Evolutionary conservation across 306 rosid species (phyloP).

Genomic region (Trifolium dubium): DNA sequence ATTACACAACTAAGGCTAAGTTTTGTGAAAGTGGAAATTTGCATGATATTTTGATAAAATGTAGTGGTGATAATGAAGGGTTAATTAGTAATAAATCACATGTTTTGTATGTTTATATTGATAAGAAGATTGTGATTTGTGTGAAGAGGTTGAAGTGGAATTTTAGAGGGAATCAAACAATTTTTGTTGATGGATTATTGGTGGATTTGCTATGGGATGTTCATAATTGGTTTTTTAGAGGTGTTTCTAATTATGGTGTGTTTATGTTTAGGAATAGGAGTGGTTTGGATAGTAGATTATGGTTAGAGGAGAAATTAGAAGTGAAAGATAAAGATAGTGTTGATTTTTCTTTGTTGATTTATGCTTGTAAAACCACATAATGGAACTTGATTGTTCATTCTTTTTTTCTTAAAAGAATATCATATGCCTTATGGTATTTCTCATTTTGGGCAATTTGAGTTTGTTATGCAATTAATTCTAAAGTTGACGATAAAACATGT

Average conservation of each 20-base stretch:
- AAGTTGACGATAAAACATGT: no score
- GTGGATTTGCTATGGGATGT: conserved; percentile 98
- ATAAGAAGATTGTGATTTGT: conserved; percentile 74
- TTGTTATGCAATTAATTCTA: no score
- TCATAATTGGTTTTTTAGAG: conserved; percentile 83
- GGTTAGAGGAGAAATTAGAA: conserved; percentile 74
- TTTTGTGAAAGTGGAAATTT: conserved; percentile 65
- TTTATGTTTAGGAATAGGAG: conserved; percentile 91
- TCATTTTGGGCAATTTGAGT: no score
- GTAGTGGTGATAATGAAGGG: conserved; percentile 64
- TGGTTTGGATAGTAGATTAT: conserved; percentile 80
- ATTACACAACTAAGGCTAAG: conserved; percentile 71
- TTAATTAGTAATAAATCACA: conserved; percentile 42
- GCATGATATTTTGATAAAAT: conserved; percentile 76
- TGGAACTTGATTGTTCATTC: background rate
- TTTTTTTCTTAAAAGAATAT: no score
- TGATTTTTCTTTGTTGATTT: conserved; percentile 85
- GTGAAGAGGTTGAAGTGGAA: conserved; percentile 94
- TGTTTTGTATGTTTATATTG: conserved; percentile 63
- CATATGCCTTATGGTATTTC: no score
- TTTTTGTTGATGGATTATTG: conserved; percentile 84
- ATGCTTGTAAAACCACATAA: conserved; percentile 78
- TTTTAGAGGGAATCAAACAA: conserved; percentile 87
- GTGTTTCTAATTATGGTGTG: conserved; percentile 60
- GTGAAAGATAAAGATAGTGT: conserved; percentile 54